These are phyloP conservation scores for Jatropha multifida DNA, from an alignment of 441 rosid genomes.

Conservation along the genomic window DNA sequence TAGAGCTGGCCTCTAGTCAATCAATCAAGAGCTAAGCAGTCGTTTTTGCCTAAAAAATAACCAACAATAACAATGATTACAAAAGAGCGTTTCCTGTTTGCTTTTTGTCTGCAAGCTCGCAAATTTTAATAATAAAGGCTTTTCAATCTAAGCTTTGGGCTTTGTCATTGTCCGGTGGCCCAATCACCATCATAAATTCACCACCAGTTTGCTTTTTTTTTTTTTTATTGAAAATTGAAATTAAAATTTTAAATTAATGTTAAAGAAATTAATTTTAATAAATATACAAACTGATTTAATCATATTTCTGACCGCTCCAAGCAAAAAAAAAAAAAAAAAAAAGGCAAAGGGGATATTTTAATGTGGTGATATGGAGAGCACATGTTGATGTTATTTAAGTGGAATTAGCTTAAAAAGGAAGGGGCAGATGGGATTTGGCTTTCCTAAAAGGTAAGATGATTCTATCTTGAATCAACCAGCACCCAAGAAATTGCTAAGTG, in stretches of 20 bases:
- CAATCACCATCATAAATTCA: not conserved
- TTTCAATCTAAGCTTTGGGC: slow-evolving; percentile 5
- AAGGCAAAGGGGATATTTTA: slow-evolving; percentile 3
- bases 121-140: slow-evolving; percentile 1
- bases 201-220: not conserved
- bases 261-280: too few species aligned
- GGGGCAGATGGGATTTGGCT: slow-evolving; percentile 23
- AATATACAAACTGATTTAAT: too few species aligned
- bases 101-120: not conserved
- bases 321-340: too few species aligned
- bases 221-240: too few species aligned
- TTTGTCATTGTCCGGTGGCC: slow-evolving; percentile 14
- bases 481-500: not conserved
- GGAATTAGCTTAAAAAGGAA: slow-evolving; percentile 17
- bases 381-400: not conserved
- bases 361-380: slow-evolving; percentile 1
- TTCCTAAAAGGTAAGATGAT: slow-evolving; percentile 20
- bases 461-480: not conserved
- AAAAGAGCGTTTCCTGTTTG: not conserved
- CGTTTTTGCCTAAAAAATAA: slow-evolving; percentile 4
- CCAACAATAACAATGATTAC: not conserved
- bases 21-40: not conserved
- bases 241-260: too few species aligned
- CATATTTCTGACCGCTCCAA: too few species aligned
- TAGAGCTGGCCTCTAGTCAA: not conserved